phyloP scores from a whole-genome alignment of 441 rosid species.

The Brassica hybrid region DNA sequence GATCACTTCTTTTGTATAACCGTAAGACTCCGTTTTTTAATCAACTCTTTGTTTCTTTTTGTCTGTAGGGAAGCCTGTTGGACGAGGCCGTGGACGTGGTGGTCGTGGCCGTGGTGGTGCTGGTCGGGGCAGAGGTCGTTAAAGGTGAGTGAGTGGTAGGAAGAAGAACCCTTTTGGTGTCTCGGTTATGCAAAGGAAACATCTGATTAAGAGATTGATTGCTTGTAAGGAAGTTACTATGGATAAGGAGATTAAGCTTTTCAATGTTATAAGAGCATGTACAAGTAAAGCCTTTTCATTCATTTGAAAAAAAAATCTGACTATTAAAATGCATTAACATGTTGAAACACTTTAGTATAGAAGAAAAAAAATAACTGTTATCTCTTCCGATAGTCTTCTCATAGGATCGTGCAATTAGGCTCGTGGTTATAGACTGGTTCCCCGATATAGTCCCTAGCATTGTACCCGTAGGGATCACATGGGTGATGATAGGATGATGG shows the following conservation, averaged over 20 bases:
- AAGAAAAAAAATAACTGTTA: not conserved
- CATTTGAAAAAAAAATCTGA: not conserved
- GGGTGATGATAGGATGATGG: slow-evolving; percentile 35
- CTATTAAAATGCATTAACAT: not conserved
- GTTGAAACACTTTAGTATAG: not conserved
- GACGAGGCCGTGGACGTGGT: slow-evolving; percentile 78
- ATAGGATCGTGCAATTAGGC: slow-evolving; percentile 49
- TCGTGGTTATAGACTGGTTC: slow-evolving; percentile 40
- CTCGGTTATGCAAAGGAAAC: slow-evolving; percentile 15
- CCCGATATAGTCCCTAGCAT: slow-evolving; percentile 10
- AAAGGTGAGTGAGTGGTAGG: slow-evolving; percentile 27
- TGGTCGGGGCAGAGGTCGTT: slow-evolving; percentile 76
- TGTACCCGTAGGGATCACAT: slow-evolving; percentile 24
- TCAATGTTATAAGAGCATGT: slow-evolving; percentile 25
- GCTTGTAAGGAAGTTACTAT: too few relatives aligned
- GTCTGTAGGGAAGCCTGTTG: slow-evolving; percentile 66
- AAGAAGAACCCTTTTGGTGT: slow-evolving; percentile 17
- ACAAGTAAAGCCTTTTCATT: not conserved
- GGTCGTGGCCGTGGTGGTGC: slow-evolving; percentile 78
- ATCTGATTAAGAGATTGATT: slow-evolving; percentile 26
- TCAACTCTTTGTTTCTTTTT: not conserved
- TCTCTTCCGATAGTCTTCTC: slow-evolving; percentile 27
- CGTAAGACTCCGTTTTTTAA: not conserved
- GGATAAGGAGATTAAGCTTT: slow-evolving; percentile 33
- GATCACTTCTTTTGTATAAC: not conserved